These are phyloP conservation scores for Acmispon strigosus DNA, from an alignment of 306 rosid species.

Conservation along the genomic window DNA sequence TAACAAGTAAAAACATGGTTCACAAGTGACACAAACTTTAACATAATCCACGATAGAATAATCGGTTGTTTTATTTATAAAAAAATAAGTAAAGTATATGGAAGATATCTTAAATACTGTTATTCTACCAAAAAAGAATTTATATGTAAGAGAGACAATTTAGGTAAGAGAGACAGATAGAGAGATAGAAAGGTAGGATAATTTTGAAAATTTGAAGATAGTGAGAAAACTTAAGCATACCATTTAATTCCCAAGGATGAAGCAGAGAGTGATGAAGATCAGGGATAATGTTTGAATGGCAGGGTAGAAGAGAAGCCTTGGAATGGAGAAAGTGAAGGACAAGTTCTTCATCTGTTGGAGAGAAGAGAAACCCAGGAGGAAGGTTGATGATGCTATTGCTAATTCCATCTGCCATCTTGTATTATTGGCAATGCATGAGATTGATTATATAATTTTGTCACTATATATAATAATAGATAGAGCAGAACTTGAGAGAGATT, in stretches of 20 bases:
- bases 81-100: too few species aligned
- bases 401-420: conserved; percentile 22
- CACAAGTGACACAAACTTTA: too few species aligned
- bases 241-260: conserved; percentile 34
- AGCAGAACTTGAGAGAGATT: background rate
- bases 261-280: conserved; percentile 26
- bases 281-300: conserved; percentile 41
- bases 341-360: conserved; percentile 49
- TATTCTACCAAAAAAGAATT: too few species aligned
- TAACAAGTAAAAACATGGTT: too few species aligned
- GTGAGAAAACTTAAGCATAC: background rate
- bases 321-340: conserved; percentile 39
- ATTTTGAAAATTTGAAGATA: background rate
- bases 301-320: conserved; percentile 32
- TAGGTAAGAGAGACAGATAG: too few species aligned
- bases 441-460: background rate
- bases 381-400: conserved; percentile 11
- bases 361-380: conserved; percentile 51
- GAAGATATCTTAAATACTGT: too few species aligned
- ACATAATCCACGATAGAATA: too few species aligned
- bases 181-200: too few species aligned
- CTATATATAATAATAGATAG: background rate
- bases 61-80: too few species aligned
- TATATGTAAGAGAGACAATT: too few species aligned
- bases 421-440: background rate